Base-by-base conservation (phyloP, 228 moss, liverwort and hornwort species). In the Sphagnum fallax region DNA sequence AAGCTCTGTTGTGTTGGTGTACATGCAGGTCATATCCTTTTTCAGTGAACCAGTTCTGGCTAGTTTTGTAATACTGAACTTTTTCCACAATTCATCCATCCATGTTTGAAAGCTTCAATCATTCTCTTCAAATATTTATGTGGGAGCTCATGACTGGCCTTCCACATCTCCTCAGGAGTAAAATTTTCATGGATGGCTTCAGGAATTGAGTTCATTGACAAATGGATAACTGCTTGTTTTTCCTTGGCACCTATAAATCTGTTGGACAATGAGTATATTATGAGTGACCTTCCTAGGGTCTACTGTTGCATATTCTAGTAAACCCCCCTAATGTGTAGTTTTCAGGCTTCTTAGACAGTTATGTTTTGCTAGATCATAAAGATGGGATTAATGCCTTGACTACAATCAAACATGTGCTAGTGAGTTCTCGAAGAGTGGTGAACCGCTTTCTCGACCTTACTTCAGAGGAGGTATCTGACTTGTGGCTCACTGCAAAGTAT, bases 21-120 rank as follows among this genome's bases (percentile, higher is more conserved):
- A 15, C 71, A 68, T 32, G 94, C 98, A 94, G 98, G 98, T 94
- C 98, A 98, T 98, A 98, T 98, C 98, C 98, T 94, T 81, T 70
- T 12, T 65, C 55, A 66, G 61, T 69, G 52, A 59, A 73, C 14
- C 63, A 57, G 48, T 57, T 64, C 52, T 75, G 55, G 55, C 32
- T 32, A 32, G 32, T 32, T 32, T 32, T 32, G 32, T 32, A 32
- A 32, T 2, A 32, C 32, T 32, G 32, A 32, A n/a, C 57, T 15
- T 69, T 58, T 14, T 47, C 49, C 50, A 67, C 49, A 47, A 66
- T 50, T 70, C 59, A 55, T 71, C 64, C 61, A 49, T 62, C 69
- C 69, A 52, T 63, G 66, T 66, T 14, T 16, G 8, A 48, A 63
- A 66, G 66, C 8, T 16, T 32, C 66, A 15, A 51, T 8, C 47